These are phyloP conservation scores for Tylopilus subfusipes DNA, from an alignment of 768 basidiomycete genomes.

Conservation along the genomic window DNA sequence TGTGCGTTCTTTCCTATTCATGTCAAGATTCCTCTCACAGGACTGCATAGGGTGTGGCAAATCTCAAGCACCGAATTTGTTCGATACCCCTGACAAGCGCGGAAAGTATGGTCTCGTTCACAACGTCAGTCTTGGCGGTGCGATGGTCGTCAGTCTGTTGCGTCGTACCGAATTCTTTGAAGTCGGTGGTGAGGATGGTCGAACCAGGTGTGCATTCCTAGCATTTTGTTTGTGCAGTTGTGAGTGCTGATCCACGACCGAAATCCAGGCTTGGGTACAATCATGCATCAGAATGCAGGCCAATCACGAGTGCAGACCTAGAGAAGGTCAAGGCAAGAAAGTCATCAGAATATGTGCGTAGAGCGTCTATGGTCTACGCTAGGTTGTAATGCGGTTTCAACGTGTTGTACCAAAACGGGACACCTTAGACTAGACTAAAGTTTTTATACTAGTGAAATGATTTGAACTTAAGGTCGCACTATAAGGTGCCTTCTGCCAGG, in stretches of 20 bases:
- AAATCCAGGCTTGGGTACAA: constrained; percentile 66
- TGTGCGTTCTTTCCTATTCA: constrained; percentile 36
- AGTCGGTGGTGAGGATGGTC: constrained; percentile 57
- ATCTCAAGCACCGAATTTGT: constrained; percentile 70
- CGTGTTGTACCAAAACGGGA: too few relatives aligned
- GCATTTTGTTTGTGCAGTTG: too few relatives aligned
- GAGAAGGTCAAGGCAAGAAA: constrained; percentile 71
- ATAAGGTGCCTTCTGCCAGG: too few relatives aligned
- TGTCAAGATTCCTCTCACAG: not conserved
- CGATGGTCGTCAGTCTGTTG: constrained; percentile 68
- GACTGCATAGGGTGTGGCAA: constrained; percentile 62
- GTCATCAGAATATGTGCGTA: constrained; percentile 40
- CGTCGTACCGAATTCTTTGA: constrained; percentile 73
- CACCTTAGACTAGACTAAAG: too few relatives aligned
- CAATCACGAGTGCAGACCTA: constrained; percentile 57
- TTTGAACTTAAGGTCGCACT: too few relatives aligned
- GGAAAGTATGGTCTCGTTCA: constrained; percentile 79
- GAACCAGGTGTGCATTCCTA: constrained; percentile 48
- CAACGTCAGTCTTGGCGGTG: constrained; percentile 75
- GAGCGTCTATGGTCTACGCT: constrained; percentile 25
- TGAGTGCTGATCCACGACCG: not conserved
- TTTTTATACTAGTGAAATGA: too few relatives aligned
- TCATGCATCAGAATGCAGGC: constrained; percentile 62
- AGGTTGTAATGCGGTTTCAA: constrained; percentile 23
- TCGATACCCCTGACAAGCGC: constrained; percentile 54